Evolutionary conservation across 176 grass and related monocot genomes (phyloP), one percentile per base, ranked within the genome.

Genomic region (Cymbopogon citratus): DNA sequence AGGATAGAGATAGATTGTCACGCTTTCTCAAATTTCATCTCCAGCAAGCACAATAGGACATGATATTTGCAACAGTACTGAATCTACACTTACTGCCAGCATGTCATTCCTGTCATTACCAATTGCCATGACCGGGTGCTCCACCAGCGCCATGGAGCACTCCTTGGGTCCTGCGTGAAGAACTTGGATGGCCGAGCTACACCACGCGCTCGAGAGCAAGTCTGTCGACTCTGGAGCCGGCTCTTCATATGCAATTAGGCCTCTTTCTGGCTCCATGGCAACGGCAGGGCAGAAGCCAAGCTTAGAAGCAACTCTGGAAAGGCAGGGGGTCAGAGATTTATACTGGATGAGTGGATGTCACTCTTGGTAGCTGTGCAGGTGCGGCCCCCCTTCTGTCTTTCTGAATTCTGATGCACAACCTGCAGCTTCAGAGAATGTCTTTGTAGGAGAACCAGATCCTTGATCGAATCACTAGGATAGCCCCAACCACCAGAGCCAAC

Each of bases 181-280:
- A 88, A 90, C 92, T 69, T 91, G 84, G 44, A 98, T 88, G 3
- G 95, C 92, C 51, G 92, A 95, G 87, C 85, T 95, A 79, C 95
- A 99, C 96, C 96, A 95, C 18, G 89, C 80, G 72, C 77, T 89
- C 9, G 91, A 95, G 18, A 95, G 92, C 72, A 95, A 46, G 64
- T 93, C 91, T 45, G 71, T 97, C 10, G 88, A 60, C 41, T 93
- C 90, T 1, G 28, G 12, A 31, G 82, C 21, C 12, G 69, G 77
- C 63, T 89, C 82, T 26, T 88, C 83, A 1, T 40, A 74, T 3
- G 43, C 40, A 60, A 81, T 76, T 14, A 80, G 31, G 65, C 69
- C 49, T 63, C 80, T 88, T 15, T 94, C 69, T 1, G 66, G 65
- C 49, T 90, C 89, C 91, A 97, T 94, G 68, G 74, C 67, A 23